phyloP scores from a whole-genome alignment of 139 green algal species.

The Monoraphidium neglectum region DNA sequence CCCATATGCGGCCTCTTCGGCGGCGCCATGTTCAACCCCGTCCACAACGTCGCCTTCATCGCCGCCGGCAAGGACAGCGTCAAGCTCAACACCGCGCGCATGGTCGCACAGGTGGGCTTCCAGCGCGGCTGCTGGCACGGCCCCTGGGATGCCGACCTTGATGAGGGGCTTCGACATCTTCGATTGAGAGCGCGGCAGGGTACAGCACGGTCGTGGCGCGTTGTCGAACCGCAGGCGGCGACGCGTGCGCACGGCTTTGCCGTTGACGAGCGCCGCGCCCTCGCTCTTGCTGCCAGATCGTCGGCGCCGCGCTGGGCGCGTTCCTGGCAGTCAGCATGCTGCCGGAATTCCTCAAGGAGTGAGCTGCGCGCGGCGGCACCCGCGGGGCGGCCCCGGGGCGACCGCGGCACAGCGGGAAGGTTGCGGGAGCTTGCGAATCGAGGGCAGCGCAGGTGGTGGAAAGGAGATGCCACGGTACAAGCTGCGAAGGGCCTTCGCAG shows the following conservation, averaged over 20 bases:
- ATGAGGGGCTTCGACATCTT: neutral
- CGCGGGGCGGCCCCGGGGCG: neutral
- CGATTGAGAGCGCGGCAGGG: neutral
- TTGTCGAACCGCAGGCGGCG: neutral
- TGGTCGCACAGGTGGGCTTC: constrained; percentile 24
- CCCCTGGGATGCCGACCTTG: neutral
- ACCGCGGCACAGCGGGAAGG: neutral
- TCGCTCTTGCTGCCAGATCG: constrained; percentile 30
- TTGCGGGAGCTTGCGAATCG: no score
- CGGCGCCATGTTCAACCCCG: constrained; percentile 46
- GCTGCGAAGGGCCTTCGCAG: no score
- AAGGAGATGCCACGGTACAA: no score
- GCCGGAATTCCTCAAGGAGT: constrained; percentile 41
- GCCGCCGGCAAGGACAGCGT: constrained; percentile 22
- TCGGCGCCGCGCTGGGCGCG: constrained; percentile 27
- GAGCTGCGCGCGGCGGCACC: neutral
- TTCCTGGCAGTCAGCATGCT: constrained; percentile 19
- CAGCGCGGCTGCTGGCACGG: neutral
- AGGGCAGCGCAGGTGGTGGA: no score
- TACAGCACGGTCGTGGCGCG: neutral
- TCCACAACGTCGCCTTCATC: constrained; percentile 37
- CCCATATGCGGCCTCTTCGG: constrained; percentile 37
- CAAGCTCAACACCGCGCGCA: constrained; percentile 19
- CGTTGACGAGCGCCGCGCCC: no score
- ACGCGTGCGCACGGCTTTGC: neutral